These are phyloP conservation scores for Ustilago loliicola DNA, from an alignment of 1,284 basidiomycete species.

Conservation along the genomic window DNA sequence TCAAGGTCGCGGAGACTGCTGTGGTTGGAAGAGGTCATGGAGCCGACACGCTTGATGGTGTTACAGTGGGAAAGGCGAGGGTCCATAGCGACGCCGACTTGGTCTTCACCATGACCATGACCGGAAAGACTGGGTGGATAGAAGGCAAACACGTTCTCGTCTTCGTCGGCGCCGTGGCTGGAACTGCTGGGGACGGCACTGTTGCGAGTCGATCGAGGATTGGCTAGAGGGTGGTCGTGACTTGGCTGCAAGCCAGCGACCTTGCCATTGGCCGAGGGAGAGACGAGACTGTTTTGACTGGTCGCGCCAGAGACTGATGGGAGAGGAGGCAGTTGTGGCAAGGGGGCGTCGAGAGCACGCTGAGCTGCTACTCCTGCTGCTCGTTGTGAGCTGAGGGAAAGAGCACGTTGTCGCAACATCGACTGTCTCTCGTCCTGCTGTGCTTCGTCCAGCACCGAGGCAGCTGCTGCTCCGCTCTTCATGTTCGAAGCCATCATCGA, in stretches of 20 bases:
- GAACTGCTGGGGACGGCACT: slow-evolving; percentile 2
- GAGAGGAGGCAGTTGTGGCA: slow-evolving; percentile 24
- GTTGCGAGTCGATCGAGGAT: neutral
- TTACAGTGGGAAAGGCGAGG: neutral
- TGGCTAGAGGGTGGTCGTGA: slow-evolving; percentile 25
- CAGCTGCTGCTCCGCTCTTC: slow-evolving; percentile 14
- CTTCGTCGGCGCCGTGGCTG: slow-evolving; percentile 9
- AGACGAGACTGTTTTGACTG: neutral
- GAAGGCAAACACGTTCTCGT: slow-evolving; percentile 46
- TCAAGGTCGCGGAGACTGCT: slow-evolving; percentile 34
- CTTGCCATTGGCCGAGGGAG: slow-evolving; percentile 10
- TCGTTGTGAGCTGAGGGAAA: slow-evolving; percentile 18
- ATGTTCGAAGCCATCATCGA: neutral
- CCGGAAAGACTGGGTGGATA: slow-evolving; percentile 27
- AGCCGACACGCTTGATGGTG: slow-evolving; percentile 8
- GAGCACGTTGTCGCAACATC: neutral
- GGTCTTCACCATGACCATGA: slow-evolving; percentile 18
- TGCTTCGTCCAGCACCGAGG: slow-evolving; percentile 41
- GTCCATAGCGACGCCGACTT: neutral
- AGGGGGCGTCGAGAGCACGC: slow-evolving; percentile 6
- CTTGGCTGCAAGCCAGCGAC: slow-evolving; percentile 16
- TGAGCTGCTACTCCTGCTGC: neutral
- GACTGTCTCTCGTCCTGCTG: slow-evolving; percentile 22
- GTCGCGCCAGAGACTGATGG: slow-evolving; percentile 7
- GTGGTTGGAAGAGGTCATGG: slow-evolving; percentile 34